A percentile compares a stretch with the other conserved stretches of the same genome.
phyloP scores from a whole-genome alignment of 306 rosid genomes.

The Arachis hypogaea region DNA sequence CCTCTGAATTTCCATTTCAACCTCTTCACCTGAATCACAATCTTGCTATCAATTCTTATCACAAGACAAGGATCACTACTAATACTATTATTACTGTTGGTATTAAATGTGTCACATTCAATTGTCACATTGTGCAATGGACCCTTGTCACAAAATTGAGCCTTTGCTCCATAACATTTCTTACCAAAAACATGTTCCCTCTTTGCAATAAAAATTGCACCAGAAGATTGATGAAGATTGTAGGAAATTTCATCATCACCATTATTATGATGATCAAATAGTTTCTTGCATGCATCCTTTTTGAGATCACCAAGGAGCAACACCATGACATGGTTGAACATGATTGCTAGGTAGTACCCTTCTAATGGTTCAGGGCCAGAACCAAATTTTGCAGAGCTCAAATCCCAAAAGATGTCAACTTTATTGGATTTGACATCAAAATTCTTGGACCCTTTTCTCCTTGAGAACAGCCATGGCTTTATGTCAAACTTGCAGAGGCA shows the following conservation, averaged over 20 bases:
- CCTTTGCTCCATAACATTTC: conserved; percentile 65
- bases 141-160: conserved; percentile 74
- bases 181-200: conserved; percentile 83
- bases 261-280: conserved; percentile 3
- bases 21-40: conserved; percentile 77
- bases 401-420: conserved; percentile 73
- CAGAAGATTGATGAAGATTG: conserved; percentile 3
- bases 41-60: conserved; percentile 71
- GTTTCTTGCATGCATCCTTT: conserved; percentile 61
- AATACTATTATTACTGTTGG: neutral
- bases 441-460: conserved; percentile 76
- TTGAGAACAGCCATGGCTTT: conserved; percentile 91
- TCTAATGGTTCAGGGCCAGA: conserved; percentile 80
- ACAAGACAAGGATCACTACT: conserved; percentile 61
- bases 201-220: conserved; percentile 61
- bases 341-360: conserved; percentile 64
- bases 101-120: conserved; percentile 74
- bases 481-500: conserved; percentile 76
- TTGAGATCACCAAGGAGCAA: conserved; percentile 74
- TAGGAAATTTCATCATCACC: too few species aligned
- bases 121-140: conserved; percentile 66
- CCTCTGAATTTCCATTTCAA: conserved; percentile 92
- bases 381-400: conserved; percentile 77
- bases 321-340: conserved; percentile 58
- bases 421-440: conserved; percentile 63